A percentile compares a stretch with the other conserved stretches of the same genome.
phyloP scores from a whole-genome alignment of 768 basidiomycete species.

The Collybia nuda region DNA sequence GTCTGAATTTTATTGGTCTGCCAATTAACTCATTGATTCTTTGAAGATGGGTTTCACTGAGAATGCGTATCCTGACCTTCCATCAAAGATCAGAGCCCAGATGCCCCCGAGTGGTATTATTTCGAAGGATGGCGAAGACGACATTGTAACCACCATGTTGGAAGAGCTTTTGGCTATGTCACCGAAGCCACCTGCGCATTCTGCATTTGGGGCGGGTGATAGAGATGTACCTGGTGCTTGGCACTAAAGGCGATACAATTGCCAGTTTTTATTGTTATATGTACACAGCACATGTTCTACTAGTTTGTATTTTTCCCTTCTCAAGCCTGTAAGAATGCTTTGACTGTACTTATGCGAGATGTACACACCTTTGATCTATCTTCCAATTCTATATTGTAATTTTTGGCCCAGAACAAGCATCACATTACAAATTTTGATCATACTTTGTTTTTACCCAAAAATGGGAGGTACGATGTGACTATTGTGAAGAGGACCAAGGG shows the following conservation, averaged over 20 bases:
- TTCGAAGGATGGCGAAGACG: conserved; percentile 60
- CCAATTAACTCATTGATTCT: conserved; percentile 7
- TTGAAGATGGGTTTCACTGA: conserved; percentile 78
- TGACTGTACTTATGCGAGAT: not conserved
- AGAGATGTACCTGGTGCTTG: conserved; percentile 45
- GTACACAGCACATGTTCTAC: too few species aligned
- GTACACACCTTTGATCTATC: too few species aligned
- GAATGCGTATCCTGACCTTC: conserved; percentile 50
- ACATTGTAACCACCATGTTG: conserved; percentile 61
- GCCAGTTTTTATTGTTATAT: too few species aligned
- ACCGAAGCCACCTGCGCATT: conserved; percentile 34
- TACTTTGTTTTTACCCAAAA: too few species aligned
- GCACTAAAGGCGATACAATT: conserved; percentile 25
- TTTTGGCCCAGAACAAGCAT: too few species aligned
- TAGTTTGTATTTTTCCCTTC: too few species aligned
- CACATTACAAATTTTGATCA: too few species aligned
- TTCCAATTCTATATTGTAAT: too few species aligned
- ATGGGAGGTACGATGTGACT: not conserved
- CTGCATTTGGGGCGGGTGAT: conserved; percentile 32
- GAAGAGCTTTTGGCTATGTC: conserved; percentile 54
- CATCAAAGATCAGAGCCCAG: conserved; percentile 47
- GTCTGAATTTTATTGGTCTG: not conserved
- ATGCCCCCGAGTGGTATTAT: conserved; percentile 40
- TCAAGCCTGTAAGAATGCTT: not conserved
- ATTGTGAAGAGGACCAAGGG: conserved; percentile 2